These are phyloP conservation scores for Scortechinia acanthostroma DNA, from an alignment of 2,329 filamentous ascomycete genomes.

Conservation along the genomic window DNA sequence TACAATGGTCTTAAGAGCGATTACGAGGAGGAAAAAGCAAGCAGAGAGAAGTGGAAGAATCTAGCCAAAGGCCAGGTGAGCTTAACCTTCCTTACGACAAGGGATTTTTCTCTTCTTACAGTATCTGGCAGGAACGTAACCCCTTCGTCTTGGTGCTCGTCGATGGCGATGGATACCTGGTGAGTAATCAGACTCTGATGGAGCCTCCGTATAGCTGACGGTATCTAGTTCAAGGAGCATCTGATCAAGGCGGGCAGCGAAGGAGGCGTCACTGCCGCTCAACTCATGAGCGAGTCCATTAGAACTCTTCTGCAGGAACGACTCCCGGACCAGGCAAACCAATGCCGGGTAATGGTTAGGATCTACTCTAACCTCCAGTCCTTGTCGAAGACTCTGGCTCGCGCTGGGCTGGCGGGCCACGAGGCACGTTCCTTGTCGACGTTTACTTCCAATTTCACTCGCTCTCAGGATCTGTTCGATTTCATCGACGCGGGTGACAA, in stretches of 20 bases:
- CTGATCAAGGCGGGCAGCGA: constrained; percentile 36
- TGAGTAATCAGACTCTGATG: constrained; percentile 7
- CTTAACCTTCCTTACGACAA: no score
- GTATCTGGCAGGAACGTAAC: constrained; percentile 38
- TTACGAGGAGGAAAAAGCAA: constrained; percentile 45
- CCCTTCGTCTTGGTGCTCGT: constrained; percentile 54
- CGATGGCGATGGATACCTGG: constrained; percentile 52
- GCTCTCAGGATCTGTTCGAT: constrained; percentile 48
- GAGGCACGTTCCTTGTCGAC: constrained; percentile 47
- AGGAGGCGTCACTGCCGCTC: constrained; percentile 47
- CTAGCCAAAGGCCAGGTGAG: constrained; percentile 32
- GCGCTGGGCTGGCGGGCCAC: constrained; percentile 35
- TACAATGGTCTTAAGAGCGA: constrained; percentile 47
- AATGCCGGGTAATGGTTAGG: constrained; percentile 44
- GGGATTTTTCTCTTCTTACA: no score
- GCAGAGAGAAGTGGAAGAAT: constrained; percentile 45
- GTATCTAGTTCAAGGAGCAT: constrained; percentile 34
- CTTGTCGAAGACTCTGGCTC: constrained; percentile 39
- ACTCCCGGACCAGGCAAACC: constrained; percentile 33
- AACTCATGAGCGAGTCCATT: constrained; percentile 40
- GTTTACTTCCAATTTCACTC: constrained; percentile 47
- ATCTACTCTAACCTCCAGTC: constrained; percentile 47
- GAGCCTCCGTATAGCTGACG: no score
- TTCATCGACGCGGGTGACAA: constrained; percentile 54
- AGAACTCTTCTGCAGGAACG: constrained; percentile 29